Conservation (phyloP, 2,329 filamentous ascomycete genomes). For the Paecilomyces formosus region DNA sequence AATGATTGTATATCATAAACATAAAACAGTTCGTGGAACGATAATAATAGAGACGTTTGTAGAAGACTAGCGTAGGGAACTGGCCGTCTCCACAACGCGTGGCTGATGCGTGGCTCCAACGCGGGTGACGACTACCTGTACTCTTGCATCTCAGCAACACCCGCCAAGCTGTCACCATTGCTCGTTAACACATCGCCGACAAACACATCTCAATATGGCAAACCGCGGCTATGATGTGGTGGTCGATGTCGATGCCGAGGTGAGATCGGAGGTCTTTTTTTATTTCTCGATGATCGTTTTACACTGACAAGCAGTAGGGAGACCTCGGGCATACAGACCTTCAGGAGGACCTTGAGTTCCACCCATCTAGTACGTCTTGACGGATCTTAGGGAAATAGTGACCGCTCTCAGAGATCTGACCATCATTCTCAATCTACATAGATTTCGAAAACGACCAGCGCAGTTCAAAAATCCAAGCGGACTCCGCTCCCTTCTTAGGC, state of each 20-base stretch:
- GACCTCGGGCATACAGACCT: conserved; percentile 97
- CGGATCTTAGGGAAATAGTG: neutral
- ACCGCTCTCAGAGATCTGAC: conserved; percentile 16
- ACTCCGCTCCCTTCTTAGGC: conserved; percentile 44
- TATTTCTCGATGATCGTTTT: neutral
- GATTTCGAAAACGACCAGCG: conserved; percentile 61
- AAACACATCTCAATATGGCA: conserved; percentile 52
- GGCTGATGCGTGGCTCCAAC: conserved; percentile 20
- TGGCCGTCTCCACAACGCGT: conserved; percentile 7
- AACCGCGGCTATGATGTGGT: conserved; percentile 94
- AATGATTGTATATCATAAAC: neutral
- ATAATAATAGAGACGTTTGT: too few species aligned
- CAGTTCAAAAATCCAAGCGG: conserved; percentile 42
- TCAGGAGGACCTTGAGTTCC: conserved; percentile 98
- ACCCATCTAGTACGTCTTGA: conserved; percentile 64
- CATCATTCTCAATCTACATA: conserved; percentile 17
- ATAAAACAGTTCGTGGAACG: neutral
- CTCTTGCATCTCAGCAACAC: neutral
- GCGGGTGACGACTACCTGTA: conserved; percentile 1
- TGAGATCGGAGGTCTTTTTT: conserved; percentile 32
- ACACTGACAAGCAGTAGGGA: conserved; percentile 50
- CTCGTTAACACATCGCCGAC: neutral
- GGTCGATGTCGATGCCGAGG: conserved; percentile 94
- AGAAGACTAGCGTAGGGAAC: neutral
- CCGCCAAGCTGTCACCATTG: neutral